A percentile compares a stretch with the other conserved stretches of the same genome.
phyloP scores from a whole-genome alignment of 164 flowering plant genomes.

The Saururus chinensis region DNA sequence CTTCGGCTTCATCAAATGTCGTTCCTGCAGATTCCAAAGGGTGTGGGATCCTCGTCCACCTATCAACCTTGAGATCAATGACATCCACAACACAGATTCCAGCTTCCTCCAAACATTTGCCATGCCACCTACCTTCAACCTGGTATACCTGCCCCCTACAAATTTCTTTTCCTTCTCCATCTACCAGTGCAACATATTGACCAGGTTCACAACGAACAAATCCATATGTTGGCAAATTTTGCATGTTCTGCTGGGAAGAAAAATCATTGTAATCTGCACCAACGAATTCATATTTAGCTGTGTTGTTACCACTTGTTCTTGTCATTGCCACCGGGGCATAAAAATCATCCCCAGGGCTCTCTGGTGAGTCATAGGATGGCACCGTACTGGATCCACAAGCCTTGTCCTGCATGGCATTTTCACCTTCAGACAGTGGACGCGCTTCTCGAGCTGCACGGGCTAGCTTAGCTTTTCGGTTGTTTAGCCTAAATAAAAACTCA shows the following conservation, averaged over 20 bases:
- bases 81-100: constrained; percentile 52
- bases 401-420: constrained; percentile 37
- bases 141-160: constrained; percentile 55
- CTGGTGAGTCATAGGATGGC: constrained; percentile 35
- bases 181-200: constrained; percentile 39
- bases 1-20: constrained; percentile 54
- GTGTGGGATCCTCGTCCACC: constrained; percentile 33
- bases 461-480: constrained; percentile 85
- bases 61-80: constrained; percentile 40
- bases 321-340: constrained; percentile 19
- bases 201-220: constrained; percentile 36
- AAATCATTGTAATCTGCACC: constrained; percentile 15
- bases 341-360: constrained; percentile 43
- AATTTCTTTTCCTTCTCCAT: constrained; percentile 40
- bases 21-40: constrained; percentile 49
- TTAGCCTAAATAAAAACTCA: constrained; percentile 46
- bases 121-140: constrained; percentile 59
- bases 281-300: constrained; percentile 16
- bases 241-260: constrained; percentile 16
- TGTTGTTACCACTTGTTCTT: constrained; percentile 17
- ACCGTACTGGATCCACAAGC: constrained; percentile 24
- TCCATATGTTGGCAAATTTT: constrained; percentile 13
- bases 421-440: constrained; percentile 47
- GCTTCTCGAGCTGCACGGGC: constrained; percentile 72
- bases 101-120: constrained; percentile 40